Conservation (phyloP, 2,329 filamentous ascomycete genomes). For the Calonectria henricotiae region DNA sequence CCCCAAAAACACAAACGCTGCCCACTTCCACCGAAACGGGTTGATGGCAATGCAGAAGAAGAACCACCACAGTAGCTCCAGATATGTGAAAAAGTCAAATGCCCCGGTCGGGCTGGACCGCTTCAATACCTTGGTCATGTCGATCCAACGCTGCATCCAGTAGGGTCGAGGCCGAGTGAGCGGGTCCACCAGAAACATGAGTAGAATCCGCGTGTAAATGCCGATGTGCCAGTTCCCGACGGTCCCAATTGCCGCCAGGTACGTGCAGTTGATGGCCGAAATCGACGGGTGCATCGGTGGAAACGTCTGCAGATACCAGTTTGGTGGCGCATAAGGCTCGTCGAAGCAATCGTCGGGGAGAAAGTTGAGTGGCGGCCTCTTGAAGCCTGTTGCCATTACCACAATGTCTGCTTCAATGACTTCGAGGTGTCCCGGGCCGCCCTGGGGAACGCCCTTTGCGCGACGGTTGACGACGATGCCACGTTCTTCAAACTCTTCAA, state of each 20-base stretch:
- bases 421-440: constrained; percentile 80
- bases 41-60: constrained; percentile 84
- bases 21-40: constrained; percentile 94
- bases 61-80: constrained; percentile 90
- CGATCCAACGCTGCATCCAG: constrained; percentile 91
- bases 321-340: constrained; percentile 83
- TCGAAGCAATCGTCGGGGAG: constrained; percentile 81
- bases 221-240: constrained; percentile 87
- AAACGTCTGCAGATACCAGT: constrained; percentile 92
- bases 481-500: constrained; percentile 74
- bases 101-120: constrained; percentile 79
- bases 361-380: constrained; percentile 81
- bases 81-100: constrained; percentile 92
- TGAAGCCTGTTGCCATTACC: constrained; percentile 88
- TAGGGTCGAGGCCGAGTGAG: constrained; percentile 79
- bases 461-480: constrained; percentile 83
- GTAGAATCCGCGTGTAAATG: constrained; percentile 87
- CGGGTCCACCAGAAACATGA: constrained; percentile 90
- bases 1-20: constrained; percentile 85
- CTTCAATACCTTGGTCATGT: constrained; percentile 85
- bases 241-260: constrained; percentile 87
- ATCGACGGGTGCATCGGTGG: constrained; percentile 82
- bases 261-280: constrained; percentile 88
- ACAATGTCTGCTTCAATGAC: constrained; percentile 82
- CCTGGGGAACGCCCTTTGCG: constrained; percentile 80